Evolutionary conservation across 1,284 basidiomycete genomes (phyloP), one percentile per base, ranked within the genome.

Genomic region (Fomitiporia mediterranea): DNA sequence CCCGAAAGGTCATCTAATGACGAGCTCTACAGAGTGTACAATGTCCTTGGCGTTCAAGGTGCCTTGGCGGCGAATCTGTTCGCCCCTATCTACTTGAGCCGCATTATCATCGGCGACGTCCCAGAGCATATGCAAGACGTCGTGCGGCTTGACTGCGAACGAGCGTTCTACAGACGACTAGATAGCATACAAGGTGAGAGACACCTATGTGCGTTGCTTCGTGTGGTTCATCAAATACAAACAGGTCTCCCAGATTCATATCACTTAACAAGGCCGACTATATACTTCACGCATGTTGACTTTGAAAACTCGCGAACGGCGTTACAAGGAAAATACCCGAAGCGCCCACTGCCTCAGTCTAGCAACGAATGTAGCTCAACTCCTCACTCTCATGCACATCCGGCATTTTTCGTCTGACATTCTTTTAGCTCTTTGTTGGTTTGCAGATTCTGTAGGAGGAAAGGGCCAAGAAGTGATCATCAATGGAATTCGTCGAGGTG

Each of bases 41-140:
- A 75, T 59, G 80, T 86, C 0, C 70, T 92, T 1, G 94, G 94
- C 0, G 73, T 94, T n/a, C 92, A 94, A 66, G 94, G 94, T 2
- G 86, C 86, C 0, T 70, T 95, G 43, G 77, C 81, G 1, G 78
- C 83, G 0, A 67, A 65, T 1, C 67, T 89, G 23, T 68, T 91
- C 15, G 60, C 68, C 1, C 87, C 89, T 0, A 55, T 94, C 2
- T 90, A 89, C 64, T 69, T 94, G 11, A 69, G 72, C 49, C 67
- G 68, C 21, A 70, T 96, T 30, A 71, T 93, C 39, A 74, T 97
- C 1, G 89, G 86, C 34, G 84, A 93, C 2, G 60, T 64, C 6
- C 52, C 2, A 68, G 72, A 0, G 7, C 64, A 66, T 1, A 65
- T 82, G 65, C 73, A 68, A 23, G 64, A 58, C 8, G 60, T 67